Evolutionary conservation across 2,329 filamentous ascomycete genomes (phyloP).

Genomic region (Cladophialophora immunda): DNA sequence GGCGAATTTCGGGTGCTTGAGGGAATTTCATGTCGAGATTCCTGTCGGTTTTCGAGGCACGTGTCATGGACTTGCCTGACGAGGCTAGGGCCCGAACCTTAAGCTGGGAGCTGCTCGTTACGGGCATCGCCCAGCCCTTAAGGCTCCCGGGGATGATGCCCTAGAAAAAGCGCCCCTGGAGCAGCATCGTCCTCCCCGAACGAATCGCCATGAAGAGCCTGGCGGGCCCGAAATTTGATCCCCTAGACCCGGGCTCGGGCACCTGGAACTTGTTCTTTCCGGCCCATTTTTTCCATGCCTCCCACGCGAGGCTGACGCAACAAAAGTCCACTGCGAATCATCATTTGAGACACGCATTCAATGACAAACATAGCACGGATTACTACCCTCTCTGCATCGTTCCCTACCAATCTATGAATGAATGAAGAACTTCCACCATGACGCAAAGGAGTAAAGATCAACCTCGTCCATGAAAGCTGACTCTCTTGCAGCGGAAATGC

Average conservation of each 20-base stretch:
- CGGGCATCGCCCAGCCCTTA: background rate
- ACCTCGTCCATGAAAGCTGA: background rate
- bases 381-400: background rate
- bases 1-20: constrained; percentile 30
- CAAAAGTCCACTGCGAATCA: background rate
- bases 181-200: constrained; percentile 4
- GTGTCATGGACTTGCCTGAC: background rate
- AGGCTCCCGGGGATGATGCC: background rate
- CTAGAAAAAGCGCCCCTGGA: background rate
- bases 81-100: background rate
- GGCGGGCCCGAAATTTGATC: background rate
- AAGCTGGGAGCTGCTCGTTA: background rate
- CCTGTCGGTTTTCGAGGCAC: constrained; percentile 16
- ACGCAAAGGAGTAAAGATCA: background rate
- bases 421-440: background rate
- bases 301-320: background rate
- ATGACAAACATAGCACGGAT: background rate
- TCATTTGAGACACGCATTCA: background rate
- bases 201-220: background rate
- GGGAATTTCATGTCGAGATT: constrained; percentile 28
- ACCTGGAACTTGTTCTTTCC: background rate
- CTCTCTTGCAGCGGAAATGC: background rate
- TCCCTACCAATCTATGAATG: background rate
- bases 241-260: constrained; percentile 1
- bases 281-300: background rate